Base-by-base conservation (phyloP, 1,284 basidiomycete genomes). In the Gomphus bonarii region DNA sequence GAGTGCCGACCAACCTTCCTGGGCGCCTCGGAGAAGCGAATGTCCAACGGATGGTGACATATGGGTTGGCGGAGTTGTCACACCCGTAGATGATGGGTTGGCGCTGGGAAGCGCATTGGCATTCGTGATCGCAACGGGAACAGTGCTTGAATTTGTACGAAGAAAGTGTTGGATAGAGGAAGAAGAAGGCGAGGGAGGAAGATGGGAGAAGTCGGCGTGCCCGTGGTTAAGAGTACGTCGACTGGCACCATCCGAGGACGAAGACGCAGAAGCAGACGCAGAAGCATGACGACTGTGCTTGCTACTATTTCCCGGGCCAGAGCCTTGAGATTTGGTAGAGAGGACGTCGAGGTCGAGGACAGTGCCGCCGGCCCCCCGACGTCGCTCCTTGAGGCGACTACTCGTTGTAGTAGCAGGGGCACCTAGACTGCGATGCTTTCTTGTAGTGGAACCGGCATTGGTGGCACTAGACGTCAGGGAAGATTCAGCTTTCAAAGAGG, bases 171-270 rank as follows among this genome's bases (percentile, higher is more conserved):
- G 86, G 60, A 93, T 91, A 1, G 88, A 88, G 1, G 87, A 81
- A 3, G 88, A 83, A 1, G 90, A 90, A 8, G 92, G 90, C 14
- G 90, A 92, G 7, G 91, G 89, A 9, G 91, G 91, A 3, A 94
- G 74, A 67, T 91, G 89, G 0, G 91, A 91, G 69, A 90, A 92
- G 68, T 93, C 90, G n/a, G 82, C 59, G 18, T 57, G 80, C 48
- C 78, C 75, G 60, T 80, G 79, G 46, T 57, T 57, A 14, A 50
- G 49, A 50, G 76, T 75, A 42, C 84, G 81, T 33, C 84, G 80
- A 43, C 75, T 22, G 76, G 73, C 60, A 75, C 38, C 48, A 6
- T 57, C 55, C n/a, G 55, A 57, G 16, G 55, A 78, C 3, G 81
- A 77, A 7, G 82, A 80, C 18, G 86, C 84, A 53, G 84, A 76